These are phyloP conservation scores for Phalaenopsis hybrid DNA, from an alignment of 116 monocot genomes.

Conservation along the genomic window DNA sequence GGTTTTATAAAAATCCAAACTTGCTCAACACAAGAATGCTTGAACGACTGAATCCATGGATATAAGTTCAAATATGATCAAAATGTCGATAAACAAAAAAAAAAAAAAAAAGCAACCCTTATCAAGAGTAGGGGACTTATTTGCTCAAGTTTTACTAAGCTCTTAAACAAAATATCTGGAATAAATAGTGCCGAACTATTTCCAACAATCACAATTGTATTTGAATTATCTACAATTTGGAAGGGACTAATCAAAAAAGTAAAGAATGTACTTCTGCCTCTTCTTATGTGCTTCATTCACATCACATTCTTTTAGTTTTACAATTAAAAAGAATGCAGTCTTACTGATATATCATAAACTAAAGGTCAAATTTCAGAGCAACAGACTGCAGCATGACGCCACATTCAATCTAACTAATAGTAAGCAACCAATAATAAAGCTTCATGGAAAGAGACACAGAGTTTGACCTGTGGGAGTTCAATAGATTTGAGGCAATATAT, in stretches of 20 bases:
- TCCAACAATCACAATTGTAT: background rate
- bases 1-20: background rate
- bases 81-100: background rate
- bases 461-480: background rate
- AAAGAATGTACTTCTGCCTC: background rate
- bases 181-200: background rate
- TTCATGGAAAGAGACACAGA: background rate
- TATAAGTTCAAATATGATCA: background rate
- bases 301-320: too few relatives aligned
- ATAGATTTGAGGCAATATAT: background rate
- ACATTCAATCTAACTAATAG: background rate
- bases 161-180: conserved; percentile 2
- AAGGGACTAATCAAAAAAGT: background rate
- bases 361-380: background rate
- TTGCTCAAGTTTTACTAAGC: background rate
- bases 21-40: background rate
- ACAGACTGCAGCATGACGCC: background rate
- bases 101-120: background rate
- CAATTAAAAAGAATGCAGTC: background rate
- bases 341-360: background rate
- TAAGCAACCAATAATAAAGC: background rate
- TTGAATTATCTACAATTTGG: background rate
- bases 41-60: background rate
- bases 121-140: background rate
- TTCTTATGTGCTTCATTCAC: background rate